Evolutionary conservation across 1,139 yeast species (phyloP), one percentile per base, ranked within the genome.

Genomic region (Torulaspora pretoriensis): DNA sequence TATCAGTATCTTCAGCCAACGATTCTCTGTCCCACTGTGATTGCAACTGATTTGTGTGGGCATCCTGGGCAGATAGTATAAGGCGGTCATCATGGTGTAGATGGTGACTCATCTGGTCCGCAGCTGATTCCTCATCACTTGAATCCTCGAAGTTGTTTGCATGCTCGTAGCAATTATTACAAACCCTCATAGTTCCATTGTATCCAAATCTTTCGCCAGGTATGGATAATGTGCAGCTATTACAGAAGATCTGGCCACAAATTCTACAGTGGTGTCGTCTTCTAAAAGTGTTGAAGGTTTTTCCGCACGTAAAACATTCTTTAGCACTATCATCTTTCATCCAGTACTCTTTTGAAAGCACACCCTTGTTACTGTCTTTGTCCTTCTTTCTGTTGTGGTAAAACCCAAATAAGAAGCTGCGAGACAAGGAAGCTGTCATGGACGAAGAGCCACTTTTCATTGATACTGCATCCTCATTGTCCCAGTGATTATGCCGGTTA

Each of bases 201-300:
- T 80, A 78, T 29, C 76, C 75, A 60, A 88, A 87, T 57, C 80
- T 80, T 33, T 78, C 80, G 33, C 95, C 95, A 2, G 88, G 76
- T 9, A 89, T 80, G 53, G 88, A 75, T 3, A 78, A 68, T 0
- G 97, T 89, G 64, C 98, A 92, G n/a, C 77, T 75, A 26, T 87
- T 76, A 64, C 98, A 92, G 60, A 89, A 92, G 34, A 92, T 92
- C 63, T 90, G 97, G 2, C 97, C 97, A 67, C 98, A 92, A 41
- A 90, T 81, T 40, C 98, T 71, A 60, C 98, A 92, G 64, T 92
- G 98, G 63, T 92, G 98, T 54, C 87, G 86, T 54, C 98, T 73
- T 60, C 97, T 70, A 66, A 90, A 92, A 0, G 83, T 74, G 6
- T 86, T 78, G 60, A 87, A 87, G 0, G 80, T 77, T 46, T 79